phyloP scores from a whole-genome alignment of 805 yeast species.

The Torulaspora quercuum region DNA sequence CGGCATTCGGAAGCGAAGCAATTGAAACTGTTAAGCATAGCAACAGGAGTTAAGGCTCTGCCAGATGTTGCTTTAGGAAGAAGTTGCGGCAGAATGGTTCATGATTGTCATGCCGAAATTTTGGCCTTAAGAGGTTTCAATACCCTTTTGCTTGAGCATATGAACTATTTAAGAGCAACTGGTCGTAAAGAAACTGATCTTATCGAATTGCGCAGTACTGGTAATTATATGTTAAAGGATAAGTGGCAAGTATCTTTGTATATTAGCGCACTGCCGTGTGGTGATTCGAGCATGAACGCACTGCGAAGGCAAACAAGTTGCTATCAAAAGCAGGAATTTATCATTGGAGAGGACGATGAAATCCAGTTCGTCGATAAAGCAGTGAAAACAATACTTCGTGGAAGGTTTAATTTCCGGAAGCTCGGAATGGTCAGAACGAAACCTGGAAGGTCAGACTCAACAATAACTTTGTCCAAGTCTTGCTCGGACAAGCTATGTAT shows the following conservation, averaged over 20 bases:
- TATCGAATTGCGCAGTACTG: conserved; percentile 4
- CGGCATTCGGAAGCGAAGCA: conserved; percentile 18
- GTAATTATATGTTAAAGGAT: conserved; percentile 34
- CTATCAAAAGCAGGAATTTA: conserved; percentile 18
- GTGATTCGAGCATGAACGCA: conserved; percentile 72
- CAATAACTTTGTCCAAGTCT: conserved; percentile 69
- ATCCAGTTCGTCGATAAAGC: conserved; percentile 30
- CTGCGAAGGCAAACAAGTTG: conserved; percentile 14
- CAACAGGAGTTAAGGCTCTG: conserved; percentile 81
- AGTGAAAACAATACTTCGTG: conserved; percentile 45
- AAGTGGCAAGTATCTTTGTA: conserved; percentile 53
- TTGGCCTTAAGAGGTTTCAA: conserved; percentile 71
- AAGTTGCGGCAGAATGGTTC: conserved; percentile 60
- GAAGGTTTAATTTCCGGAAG: conserved; percentile 54
- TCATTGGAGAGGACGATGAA: conserved; percentile 19
- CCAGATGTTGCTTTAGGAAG: conserved; percentile 50
- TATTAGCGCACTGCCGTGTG: conserved; percentile 82
- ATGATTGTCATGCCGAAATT: conserved; percentile 90
- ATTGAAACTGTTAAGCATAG: conserved; percentile 45
- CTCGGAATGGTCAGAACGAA: conserved; percentile 80
- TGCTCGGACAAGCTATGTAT: conserved; percentile 82
- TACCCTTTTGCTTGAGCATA: conserved; percentile 50
- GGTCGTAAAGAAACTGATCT: conserved; percentile 11
- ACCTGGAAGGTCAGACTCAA: conserved; percentile 86
- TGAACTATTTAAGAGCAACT: conserved; percentile 17